These are phyloP conservation scores for Phytophthora foliorum DNA, from an alignment of 352 stramenopile genomes.

Conservation along the genomic window DNA sequence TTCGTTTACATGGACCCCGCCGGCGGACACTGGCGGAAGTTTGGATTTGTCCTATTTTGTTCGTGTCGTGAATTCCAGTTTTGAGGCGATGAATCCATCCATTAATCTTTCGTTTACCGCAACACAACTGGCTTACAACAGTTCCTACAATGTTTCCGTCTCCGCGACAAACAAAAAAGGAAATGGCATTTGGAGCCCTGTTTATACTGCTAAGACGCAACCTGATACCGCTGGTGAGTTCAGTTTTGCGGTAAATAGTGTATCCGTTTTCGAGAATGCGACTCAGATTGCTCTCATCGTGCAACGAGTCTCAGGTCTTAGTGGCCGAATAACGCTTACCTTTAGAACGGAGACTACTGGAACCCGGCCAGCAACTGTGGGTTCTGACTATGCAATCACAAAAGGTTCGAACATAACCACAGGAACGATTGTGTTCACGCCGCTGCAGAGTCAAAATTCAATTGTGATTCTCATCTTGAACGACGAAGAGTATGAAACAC, in stretches of 20 bases:
- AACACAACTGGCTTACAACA: conserved; percentile 45
- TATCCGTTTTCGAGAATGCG: conserved; percentile 55
- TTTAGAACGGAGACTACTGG: conserved; percentile 29
- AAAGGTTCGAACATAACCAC: conserved; percentile 18
- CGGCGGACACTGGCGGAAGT: conserved; percentile 58
- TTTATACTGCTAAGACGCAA: conserved; percentile 37
- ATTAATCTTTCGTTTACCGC: conserved; percentile 14
- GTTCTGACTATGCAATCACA: conserved; percentile 45
- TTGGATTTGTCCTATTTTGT: conserved; percentile 44
- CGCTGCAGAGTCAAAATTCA: conserved; percentile 30
- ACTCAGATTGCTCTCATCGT: conserved; percentile 43
- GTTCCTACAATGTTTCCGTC: conserved; percentile 47
- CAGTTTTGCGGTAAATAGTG: conserved; percentile 36
- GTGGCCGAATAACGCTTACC: conserved; percentile 45
- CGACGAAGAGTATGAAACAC: conserved; percentile 51
- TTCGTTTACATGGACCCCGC: conserved; percentile 42
- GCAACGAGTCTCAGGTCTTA: conserved; percentile 54
- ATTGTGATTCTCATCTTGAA: conserved; percentile 57
- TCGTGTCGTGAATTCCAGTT: conserved; percentile 19
- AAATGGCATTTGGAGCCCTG: conserved; percentile 45
- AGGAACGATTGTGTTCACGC: conserved; percentile 45
- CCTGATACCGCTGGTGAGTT: conserved; percentile 68
- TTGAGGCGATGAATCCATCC: conserved; percentile 17
- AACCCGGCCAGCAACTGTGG: conserved; percentile 35
- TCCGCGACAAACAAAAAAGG: conserved; percentile 46